Base-by-base conservation (phyloP, 2,329 filamentous ascomycete genomes). In the Pseudogymnoascus destructans region DNA sequence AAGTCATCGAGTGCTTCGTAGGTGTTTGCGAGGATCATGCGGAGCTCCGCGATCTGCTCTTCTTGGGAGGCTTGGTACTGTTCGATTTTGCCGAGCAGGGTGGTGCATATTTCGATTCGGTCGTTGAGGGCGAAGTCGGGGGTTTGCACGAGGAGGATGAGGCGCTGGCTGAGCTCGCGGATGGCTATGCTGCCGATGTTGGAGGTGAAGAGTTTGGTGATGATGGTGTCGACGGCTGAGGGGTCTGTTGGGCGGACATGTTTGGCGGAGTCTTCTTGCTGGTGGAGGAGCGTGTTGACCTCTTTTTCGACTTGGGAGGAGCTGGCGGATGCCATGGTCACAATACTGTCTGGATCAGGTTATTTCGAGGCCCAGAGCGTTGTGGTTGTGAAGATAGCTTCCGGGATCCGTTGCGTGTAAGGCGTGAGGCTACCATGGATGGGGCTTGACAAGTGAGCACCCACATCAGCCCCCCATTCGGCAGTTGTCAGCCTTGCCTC, bases 1-100 rank as follows among this genome's bases (percentile, higher is more conserved):
- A 86, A 95, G 70, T 95, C 89, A 55, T 95, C 89, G 63, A 87
- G 82, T 59, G 74, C 74, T 72, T 97, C 90, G 73, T 93, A 86
- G 10, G 89, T 89, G 60, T 87, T 82, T 17, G 92, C 91, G 15
- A 95, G 78, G 58, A 90, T 80, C 67, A 92, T 84, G 63, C 90
- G 87, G 58, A 96, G 77, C 46, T 81, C 76, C 5, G 86, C 87
- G 66, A 87, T 83, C 71, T 95, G 89, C 70, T 97, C 91, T 71
- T 93, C 84, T 1, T 85, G 87, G 30, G 69, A 86, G 72, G 72
- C 85, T 25, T 70, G 86, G 72, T 69, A 78, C 70, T 73, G 67
- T 57, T 96, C 79, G 42, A 82, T 75, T 56, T 77, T 73, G 40
- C 13, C 23, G 2, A 55, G 95, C 79, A n/a, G 88, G 80, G 68